Base-by-base conservation (phyloP, 495 filamentous ascomycete genomes). In the Podospora fimiseda region DNA sequence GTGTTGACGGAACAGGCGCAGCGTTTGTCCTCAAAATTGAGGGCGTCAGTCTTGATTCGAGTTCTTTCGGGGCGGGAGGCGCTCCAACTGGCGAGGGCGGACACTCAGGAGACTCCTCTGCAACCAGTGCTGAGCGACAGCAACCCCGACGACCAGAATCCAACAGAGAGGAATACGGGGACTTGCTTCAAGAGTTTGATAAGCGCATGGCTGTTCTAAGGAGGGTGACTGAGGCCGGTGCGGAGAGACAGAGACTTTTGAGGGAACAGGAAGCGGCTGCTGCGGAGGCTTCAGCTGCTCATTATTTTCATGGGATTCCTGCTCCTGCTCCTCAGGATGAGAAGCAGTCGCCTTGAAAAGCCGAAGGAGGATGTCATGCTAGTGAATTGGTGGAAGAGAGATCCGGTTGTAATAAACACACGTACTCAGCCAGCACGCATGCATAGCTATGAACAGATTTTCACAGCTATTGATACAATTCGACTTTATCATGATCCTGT, bases 181-280 rank as follows among this genome's bases (percentile, higher is more conserved):
- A 73, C 27, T 72, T 90, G 70, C 71, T 87, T 54, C 79, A 81
- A 45, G 78, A 83, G 36, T 90, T 89, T 69, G 80, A 85, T 52
- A 80, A 76, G 56, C 72, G 84, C 56, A 82, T 90, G 78, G 67
- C 53, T 2, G 63, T 74, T 16, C 55, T 82, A 45, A 63, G 74
- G 51, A 71, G 69, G 56, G 70, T 82, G 3, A 71, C 79, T 13
- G 73, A 71, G 19, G 70, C 65, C 9, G 66, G 70, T 15, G 70
- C 70, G 30, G 72, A 68, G 30, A 62, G 67, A 19, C 67, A 68
- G 56, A 61, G 66, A 40, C 61, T 53, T n/a, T 24, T 59, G 2
- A 46, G 38, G 33, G 18, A 47, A 37, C 27, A 39, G 9, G 42
- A 44, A 13, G 42, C 9, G 1, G 14, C 23, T 16, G 42, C 21